A percentile compares a stretch with the other conserved stretches of the same genome.
These are phyloP conservation scores for Orobanche coerulescens DNA, from an alignment of 257 asterid species.

Conservation along the genomic window DNA sequence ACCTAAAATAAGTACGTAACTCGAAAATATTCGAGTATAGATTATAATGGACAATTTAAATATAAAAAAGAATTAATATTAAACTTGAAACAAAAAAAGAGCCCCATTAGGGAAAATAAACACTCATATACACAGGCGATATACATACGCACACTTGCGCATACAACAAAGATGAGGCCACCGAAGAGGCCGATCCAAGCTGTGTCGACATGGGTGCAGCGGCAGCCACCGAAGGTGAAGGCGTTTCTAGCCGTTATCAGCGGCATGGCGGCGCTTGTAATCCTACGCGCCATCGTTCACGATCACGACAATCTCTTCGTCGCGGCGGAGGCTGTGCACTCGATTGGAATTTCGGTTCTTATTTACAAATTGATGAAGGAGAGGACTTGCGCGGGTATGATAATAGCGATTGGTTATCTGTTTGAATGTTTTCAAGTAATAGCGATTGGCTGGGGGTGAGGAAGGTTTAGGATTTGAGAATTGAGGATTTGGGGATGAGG, in stretches of 20 bases:
- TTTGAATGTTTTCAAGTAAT: neutral
- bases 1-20: too few species aligned
- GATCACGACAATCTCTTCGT: constrained; percentile 93
- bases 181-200: constrained; percentile 75
- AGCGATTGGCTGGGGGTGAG: constrained; percentile 5
- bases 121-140: neutral
- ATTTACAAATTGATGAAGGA: constrained; percentile 88
- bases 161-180: constrained; percentile 44
- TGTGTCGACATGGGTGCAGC: constrained; percentile 61
- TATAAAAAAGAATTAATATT: too few species aligned
- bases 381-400: constrained; percentile 86
- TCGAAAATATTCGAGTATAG: too few species aligned
- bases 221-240: constrained; percentile 95
- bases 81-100: neutral
- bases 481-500: constrained; percentile 13
- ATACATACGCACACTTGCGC: neutral
- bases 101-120: neutral
- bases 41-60: too few species aligned
- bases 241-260: constrained; percentile 70
- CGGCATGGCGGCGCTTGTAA: constrained; percentile 80
- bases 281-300: constrained; percentile 84
- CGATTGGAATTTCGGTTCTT: constrained; percentile 74
- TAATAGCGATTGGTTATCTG: neutral
- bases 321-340: constrained; percentile 93
- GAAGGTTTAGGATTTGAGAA: constrained; percentile 7